Evolutionary conservation across 768 basidiomycete genomes (phyloP).

Genomic region (Leucosporidium scottii): DNA sequence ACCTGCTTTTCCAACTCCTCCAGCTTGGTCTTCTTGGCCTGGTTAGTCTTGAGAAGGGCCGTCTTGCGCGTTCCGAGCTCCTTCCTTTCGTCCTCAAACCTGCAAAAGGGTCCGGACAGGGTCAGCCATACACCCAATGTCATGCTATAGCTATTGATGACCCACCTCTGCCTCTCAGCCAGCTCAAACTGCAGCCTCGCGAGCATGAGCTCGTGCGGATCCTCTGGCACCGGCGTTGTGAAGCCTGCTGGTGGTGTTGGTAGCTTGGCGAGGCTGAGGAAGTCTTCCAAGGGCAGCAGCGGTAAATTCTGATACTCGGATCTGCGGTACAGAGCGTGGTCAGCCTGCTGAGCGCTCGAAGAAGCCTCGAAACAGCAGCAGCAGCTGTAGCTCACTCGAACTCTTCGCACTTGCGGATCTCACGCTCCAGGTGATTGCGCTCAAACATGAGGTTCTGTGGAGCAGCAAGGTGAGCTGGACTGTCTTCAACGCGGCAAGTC

Average conservation of each 20-base stretch:
- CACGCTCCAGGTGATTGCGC: slow-evolving; percentile 78
- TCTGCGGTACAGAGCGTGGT: slow-evolving; percentile 44
- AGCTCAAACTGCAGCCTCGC: slow-evolving; percentile 81
- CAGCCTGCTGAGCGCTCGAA: background rate
- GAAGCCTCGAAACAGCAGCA: background rate
- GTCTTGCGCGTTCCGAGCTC: slow-evolving; percentile 66
- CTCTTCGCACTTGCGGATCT: slow-evolving; percentile 86
- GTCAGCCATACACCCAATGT: background rate
- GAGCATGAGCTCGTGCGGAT: slow-evolving; percentile 79
- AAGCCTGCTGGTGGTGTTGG: slow-evolving; percentile 50
- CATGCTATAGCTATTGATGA: slow-evolving; percentile 5
- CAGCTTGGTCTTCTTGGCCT: slow-evolving; percentile 60
- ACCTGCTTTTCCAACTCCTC: slow-evolving; percentile 73
- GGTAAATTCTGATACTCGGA: slow-evolving; percentile 84
- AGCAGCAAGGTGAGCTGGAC: slow-evolving; percentile 38
- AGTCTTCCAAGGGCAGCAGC: slow-evolving; percentile 63
- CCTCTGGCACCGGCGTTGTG: slow-evolving; percentile 50
- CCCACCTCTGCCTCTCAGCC: slow-evolving; percentile 75
- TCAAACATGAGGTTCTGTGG: slow-evolving; percentile 84
- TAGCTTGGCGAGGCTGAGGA: slow-evolving; percentile 52
- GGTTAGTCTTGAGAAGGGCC: slow-evolving; percentile 70
- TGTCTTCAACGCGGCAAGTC: background rate
- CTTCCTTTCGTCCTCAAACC: slow-evolving; percentile 43
- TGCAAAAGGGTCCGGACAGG: background rate
- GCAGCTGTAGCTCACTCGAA: slow-evolving; percentile 41